Base-by-base conservation (phyloP, 495 filamentous ascomycete genomes). In the Penicillium ucsense region DNA sequence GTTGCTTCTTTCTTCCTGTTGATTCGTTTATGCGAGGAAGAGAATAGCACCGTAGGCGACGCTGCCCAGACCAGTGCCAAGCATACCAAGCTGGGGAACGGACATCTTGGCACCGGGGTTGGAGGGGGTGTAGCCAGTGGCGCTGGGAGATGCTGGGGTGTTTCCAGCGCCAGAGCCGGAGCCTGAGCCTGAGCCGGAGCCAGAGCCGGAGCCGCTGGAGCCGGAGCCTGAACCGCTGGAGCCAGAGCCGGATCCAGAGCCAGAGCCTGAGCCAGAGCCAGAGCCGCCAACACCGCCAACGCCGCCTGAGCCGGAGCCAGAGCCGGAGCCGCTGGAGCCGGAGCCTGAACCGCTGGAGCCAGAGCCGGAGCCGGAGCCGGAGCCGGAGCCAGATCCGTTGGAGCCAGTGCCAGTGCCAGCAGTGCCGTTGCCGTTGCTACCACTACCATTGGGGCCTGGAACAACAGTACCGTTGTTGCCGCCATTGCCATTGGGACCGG, bases 71-170 rank as follows among this genome's bases (percentile, higher is more conserved):
- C 51, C 47, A 51, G 57, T 58, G 43, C 52, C 64, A 45, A 38
- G 54, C 53, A 53, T 53, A 28, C 47, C 61, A 29, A 37, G 48
- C 51, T 50, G 42, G 34, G 64, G 60, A 34, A 62, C 42, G 27
- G 56, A 39, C 37, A 66, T 38, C 54, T 59, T 70, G 11, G 56
- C 46, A n/a, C 64, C 64, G 5, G 59, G 59, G 59, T 49, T 66
- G 49, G 63, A 50, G 45, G 58, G 50, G 12, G 28, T 35, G 48
- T 57, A 60, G 35, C 53, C 55, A 30, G 54, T 56, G 12, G 57
- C 31, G 51, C 54, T 57, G 46, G 62, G 62, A 11, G 35, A 31
- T 38, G 55, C 48, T 45, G 59, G 48, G 43, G 45, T 51, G 42
- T 52, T 47, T 45, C 47, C 39, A 31, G 49, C 50, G 8, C 47